Conservation (phyloP, 371 early-diverging fungal genomes). For the Actinomortierella wolfii region DNA sequence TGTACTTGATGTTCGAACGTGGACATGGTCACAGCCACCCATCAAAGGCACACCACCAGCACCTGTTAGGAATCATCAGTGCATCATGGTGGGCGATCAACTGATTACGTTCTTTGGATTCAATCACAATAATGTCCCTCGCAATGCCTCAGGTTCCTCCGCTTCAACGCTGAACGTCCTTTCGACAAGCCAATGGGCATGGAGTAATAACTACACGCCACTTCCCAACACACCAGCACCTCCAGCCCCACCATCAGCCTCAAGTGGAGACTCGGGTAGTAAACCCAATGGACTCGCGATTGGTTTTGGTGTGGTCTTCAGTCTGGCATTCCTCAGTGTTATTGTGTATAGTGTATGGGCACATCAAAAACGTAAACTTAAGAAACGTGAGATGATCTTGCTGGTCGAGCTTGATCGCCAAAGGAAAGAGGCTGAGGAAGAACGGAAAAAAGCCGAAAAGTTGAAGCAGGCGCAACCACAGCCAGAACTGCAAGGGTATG, state of each 20-base stretch:
- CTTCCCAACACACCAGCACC: constrained; percentile 21
- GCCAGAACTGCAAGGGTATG: neutral
- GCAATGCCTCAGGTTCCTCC: too few relatives aligned
- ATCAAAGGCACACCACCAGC: constrained; percentile 10
- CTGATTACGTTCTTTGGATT: constrained; percentile 33
- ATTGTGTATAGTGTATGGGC: constrained; percentile 23
- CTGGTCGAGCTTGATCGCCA: constrained; percentile 23
- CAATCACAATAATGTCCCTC: constrained; percentile 21
- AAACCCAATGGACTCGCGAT: constrained; percentile 21
- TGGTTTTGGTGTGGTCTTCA: constrained; percentile 29
- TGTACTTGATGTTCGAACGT: constrained; percentile 18
- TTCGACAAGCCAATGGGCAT: constrained; percentile 17
- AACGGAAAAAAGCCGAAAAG: constrained; percentile 15
- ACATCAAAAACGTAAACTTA: constrained; percentile 12
- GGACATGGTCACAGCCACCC: constrained; percentile 27
- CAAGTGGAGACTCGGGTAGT: constrained; percentile 17
- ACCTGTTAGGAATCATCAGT: constrained; percentile 34
- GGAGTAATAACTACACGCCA: constrained; percentile 24
- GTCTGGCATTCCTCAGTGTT: constrained; percentile 17
- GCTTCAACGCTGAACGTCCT: constrained; percentile 27
- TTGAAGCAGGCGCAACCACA: constrained; percentile 14
- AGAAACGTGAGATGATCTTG: constrained; percentile 19
- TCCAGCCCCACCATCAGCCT: constrained; percentile 17
- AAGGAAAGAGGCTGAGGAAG: constrained; percentile 15
- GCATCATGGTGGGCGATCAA: constrained; percentile 40